Base-by-base conservation (phyloP, 306 rosid species). In the Pyrus betulifolia region DNA sequence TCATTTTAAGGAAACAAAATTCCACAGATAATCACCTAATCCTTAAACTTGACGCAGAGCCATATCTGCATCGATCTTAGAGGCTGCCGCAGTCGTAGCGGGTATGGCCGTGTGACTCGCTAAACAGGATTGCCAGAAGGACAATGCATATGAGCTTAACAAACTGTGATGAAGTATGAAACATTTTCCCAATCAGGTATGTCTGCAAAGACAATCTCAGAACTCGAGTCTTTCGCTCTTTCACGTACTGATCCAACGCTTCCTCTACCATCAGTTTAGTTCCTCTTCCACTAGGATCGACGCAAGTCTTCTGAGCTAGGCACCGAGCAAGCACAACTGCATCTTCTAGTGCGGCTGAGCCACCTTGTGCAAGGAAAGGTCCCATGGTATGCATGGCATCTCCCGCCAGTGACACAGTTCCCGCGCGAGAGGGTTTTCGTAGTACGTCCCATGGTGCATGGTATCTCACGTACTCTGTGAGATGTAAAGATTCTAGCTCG, bases 361-460 rank as follows among this genome's bases (percentile, higher is more conserved):
- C 71, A 30, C 78, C 78, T 49, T 75, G 78, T 45, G 78, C 78
- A 45, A 75, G 42, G 46, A 75, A 75, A n/a, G 78, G 78, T 10
- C 33, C 23, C 78, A 75, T 63, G 28, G 78, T 61, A 14, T 63
- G 78, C 71, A 64, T 21, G 21, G 71, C 62, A 5, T 63, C 78
- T 64, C 63, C 78, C 18, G 63, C 78, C 4, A 49, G 59, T 22
- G 72, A 30, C 44, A 75, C 64, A 6, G 72, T 30, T 30, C 79
- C 79, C 8, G n/a, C 19, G 1, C 65, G 70, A 28, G 51, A 65
- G 9, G 38, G 19, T 19, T 5, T 13, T 64, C 23, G 10, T 17
- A 65, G 22, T 30, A 51, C 3, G 46, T n/a, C 63, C 72, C 72
- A 75, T 0, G 79, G 72, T 49, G 79, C 38, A 3, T 35, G 70